Evolutionary conservation across 1,284 basidiomycete species (phyloP).

Genomic region (Porogramme epimiltina): DNA sequence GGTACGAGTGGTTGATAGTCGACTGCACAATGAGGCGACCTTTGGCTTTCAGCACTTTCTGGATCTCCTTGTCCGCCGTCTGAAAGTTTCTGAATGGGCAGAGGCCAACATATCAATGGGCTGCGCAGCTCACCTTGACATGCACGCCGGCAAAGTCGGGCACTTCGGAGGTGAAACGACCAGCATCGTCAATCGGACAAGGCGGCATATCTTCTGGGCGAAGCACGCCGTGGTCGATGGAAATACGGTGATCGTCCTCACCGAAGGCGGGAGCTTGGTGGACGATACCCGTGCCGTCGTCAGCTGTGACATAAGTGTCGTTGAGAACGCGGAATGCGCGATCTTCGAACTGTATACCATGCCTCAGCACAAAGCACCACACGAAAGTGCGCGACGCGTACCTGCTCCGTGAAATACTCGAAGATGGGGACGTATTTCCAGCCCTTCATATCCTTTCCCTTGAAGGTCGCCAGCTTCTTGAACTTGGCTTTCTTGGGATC

Average conservation of each 20-base stretch:
- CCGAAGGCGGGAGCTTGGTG: constrained; percentile 99
- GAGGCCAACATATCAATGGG: not conserved
- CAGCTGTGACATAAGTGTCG: constrained; percentile 93
- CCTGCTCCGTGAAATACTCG: constrained; percentile 95
- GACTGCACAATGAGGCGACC: constrained; percentile 89
- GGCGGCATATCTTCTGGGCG: constrained; percentile 90
- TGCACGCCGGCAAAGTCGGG: constrained; percentile 89
- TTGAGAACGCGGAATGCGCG: constrained; percentile 89
- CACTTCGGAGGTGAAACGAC: constrained; percentile 88
- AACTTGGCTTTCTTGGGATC: constrained; percentile 98
- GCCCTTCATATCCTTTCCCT: constrained; percentile 92
- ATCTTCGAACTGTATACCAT: constrained; percentile 76
- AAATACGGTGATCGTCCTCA: constrained; percentile 97
- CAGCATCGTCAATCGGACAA: constrained; percentile 92
- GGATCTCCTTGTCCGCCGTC: constrained; percentile 94
- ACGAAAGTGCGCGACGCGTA: constrained; percentile 32
- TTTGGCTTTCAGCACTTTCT: constrained; percentile 88
- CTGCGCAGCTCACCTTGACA: constrained; percentile 70
- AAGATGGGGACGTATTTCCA: constrained; percentile 97
- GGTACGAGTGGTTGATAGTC: constrained; percentile 90
- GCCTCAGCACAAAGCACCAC: not conserved
- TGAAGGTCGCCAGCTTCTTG: constrained; percentile 88
- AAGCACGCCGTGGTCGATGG: constrained; percentile 83
- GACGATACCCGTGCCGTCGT: constrained; percentile 97
- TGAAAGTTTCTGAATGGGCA: constrained; percentile 30